These are phyloP conservation scores for Leucocoprinus birnbaumii DNA, from an alignment of 768 basidiomycete genomes.

Conservation along the genomic window DNA sequence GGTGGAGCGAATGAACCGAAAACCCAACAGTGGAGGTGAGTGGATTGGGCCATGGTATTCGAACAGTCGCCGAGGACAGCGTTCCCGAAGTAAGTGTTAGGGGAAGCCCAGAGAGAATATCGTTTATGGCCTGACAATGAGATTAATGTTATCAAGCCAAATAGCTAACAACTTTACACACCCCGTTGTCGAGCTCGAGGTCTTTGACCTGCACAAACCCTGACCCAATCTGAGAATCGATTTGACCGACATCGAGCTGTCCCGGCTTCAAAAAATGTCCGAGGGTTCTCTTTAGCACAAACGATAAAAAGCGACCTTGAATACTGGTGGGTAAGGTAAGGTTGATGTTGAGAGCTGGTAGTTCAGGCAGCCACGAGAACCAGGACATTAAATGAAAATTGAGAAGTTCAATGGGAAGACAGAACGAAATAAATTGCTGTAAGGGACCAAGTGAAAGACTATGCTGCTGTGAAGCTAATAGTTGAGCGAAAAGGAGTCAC, in stretches of 20 bases:
- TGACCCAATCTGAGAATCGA: slow-evolving; percentile 91
- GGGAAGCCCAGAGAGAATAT: slow-evolving; percentile 61
- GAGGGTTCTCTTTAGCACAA: slow-evolving; percentile 76
- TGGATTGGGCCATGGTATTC: slow-evolving; percentile 85
- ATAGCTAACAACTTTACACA: slow-evolving; percentile 31
- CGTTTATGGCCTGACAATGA: slow-evolving; percentile 70
- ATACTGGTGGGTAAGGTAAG: slow-evolving; percentile 66
- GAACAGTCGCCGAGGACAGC: slow-evolving; percentile 71
- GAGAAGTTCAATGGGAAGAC: too few species aligned
- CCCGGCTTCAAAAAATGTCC: slow-evolving; percentile 88
- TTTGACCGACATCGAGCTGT: slow-evolving; percentile 81
- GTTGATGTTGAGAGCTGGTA: slow-evolving; percentile 69
- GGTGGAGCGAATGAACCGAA: slow-evolving; percentile 63
- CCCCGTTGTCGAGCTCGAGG: slow-evolving; percentile 74
- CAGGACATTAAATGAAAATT: slow-evolving; percentile 30
- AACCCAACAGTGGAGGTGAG: slow-evolving; percentile 71
- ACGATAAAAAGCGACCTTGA: slow-evolving; percentile 88
- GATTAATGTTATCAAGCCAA: slow-evolving; percentile 9
- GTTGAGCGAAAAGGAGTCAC: not conserved
- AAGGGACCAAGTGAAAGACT: not conserved
- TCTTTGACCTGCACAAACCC: slow-evolving; percentile 87
- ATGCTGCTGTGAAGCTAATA: not conserved
- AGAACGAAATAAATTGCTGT: not conserved
- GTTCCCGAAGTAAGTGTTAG: slow-evolving; percentile 67
- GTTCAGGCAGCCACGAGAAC: slow-evolving; percentile 60